Evolutionary conservation across 495 filamentous ascomycete species (phyloP), one percentile per base, ranked within the genome.

Genomic region (Penicillium subrubescens): DNA sequence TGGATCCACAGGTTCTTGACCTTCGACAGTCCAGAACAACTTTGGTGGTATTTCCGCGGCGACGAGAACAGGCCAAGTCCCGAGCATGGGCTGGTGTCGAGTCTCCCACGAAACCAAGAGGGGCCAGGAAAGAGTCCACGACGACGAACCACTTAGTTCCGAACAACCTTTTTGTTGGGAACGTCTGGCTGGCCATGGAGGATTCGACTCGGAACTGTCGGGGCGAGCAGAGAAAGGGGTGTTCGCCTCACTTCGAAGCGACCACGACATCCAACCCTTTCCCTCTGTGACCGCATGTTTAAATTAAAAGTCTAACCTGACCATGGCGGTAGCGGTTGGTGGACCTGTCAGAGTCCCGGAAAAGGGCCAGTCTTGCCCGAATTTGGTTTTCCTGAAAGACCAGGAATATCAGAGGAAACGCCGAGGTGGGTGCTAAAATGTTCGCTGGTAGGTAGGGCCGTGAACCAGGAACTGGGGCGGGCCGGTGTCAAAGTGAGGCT

Each of bases 201-300:
- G 35, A 71, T 67, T 67, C 62, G 44, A 35, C 34, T 63, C 71
- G 71, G 69, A 71, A 69, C 56, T 41, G 59, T 69, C 69, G 65
- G 68, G 67, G 62, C 21, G 31, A 37, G 39, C 37, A 56, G 31
- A 59, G 57, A 57, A 63, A 64, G 56, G 60, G 65, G 55, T 1
- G 19, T 35, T 65, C 56, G 79, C 79, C 79, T 80, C 79, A 81
- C 79, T 81, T 70, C 65, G 73, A 75, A 76, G 62, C 65, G 39
- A 62, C 65, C 61, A 68, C 60, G 63, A 72, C 35, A 57, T 68
- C 76, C 78, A 80, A 80, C 76, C 72, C 75, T 74, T 77, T 77
- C 65, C 58, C 66, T 51, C 43, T 17, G 25, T 37, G 14, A 75
- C 65, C 61, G 62, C 44, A 52, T 62, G 5, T 7, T 29, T 35